phyloP scores from a whole-genome alignment of 2,329 filamentous ascomycete species.

The Pseudogymnoascus sp. region DNA sequence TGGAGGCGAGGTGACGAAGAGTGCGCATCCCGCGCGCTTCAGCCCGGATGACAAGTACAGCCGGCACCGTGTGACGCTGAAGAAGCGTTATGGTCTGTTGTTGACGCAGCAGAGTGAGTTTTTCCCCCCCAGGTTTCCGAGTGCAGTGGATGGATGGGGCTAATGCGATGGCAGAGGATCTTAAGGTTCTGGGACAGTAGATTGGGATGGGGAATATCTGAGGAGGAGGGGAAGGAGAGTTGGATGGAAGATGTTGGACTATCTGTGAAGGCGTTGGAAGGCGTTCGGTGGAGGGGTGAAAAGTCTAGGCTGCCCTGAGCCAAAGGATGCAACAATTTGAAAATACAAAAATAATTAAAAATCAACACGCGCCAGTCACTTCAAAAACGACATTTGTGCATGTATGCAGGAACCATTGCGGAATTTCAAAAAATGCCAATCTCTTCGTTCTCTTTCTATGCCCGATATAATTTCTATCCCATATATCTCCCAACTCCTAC shows the following conservation, averaged over 20 bases:
- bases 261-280: not conserved
- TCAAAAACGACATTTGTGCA: not conserved
- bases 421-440: not conserved
- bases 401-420: not conserved
- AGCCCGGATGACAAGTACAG: slow-evolving; percentile 99
- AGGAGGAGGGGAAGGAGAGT: not conserved
- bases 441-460: slow-evolving; percentile 10
- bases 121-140: not conserved
- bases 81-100: slow-evolving; percentile 84
- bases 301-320: slow-evolving; percentile 19
- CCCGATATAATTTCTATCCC: slow-evolving; percentile 14
- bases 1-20: slow-evolving; percentile 82
- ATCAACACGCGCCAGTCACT: not conserved
- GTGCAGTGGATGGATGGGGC: not conserved
- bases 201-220: not conserved
- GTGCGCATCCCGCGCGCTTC: slow-evolving; percentile 90
- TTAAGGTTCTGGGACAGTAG: slow-evolving; percentile 36
- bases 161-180: slow-evolving; percentile 29
- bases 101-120: slow-evolving; percentile 65
- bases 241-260: not conserved
- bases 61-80: slow-evolving; percentile 86
- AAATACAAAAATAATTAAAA: slow-evolving; percentile 13
- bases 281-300: slow-evolving; percentile 11
- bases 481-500: slow-evolving; percentile 3
- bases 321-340: slow-evolving; percentile 10